These are phyloP conservation scores for Asterochloris erici DNA, from an alignment of 139 green algal genomes.

Conservation along the genomic window DNA sequence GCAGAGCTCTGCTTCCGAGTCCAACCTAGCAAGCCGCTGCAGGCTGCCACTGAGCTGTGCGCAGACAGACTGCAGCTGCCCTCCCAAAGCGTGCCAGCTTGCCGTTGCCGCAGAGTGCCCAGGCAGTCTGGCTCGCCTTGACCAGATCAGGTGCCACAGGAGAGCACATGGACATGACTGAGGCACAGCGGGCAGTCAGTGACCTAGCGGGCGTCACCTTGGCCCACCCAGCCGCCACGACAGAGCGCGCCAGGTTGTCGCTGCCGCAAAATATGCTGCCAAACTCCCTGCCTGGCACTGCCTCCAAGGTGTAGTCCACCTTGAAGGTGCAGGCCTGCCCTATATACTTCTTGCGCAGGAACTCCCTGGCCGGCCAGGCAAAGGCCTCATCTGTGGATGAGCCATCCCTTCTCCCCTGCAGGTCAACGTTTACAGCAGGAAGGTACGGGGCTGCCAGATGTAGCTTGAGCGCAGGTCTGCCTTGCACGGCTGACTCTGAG, in stretches of 20 bases:
- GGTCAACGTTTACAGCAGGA: neutral
- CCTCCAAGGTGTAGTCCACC: slow-evolving; percentile 89
- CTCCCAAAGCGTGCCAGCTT: no score
- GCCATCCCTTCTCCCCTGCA: slow-evolving; percentile 88
- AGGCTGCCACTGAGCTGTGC: no score
- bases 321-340: slow-evolving; percentile 85
- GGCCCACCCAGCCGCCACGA: slow-evolving; percentile 76
- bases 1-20: no score
- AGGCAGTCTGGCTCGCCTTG: no score
- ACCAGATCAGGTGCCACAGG: no score
- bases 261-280: slow-evolving; percentile 83
- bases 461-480: neutral
- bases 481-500: neutral
- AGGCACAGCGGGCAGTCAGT: no score
- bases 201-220: slow-evolving; percentile 47
- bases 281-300: slow-evolving; percentile 83
- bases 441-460: neutral
- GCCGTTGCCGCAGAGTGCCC: no score
- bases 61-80: no score
- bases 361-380: slow-evolving; percentile 89
- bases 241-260: slow-evolving; percentile 74
- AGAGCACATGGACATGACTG: no score
- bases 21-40: no score
- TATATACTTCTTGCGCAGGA: slow-evolving; percentile 82
- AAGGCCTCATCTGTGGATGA: slow-evolving; percentile 87